phyloP scores from a whole-genome alignment of 2,329 filamentous ascomycete genomes.

The Ceratocystis destructans region DNA sequence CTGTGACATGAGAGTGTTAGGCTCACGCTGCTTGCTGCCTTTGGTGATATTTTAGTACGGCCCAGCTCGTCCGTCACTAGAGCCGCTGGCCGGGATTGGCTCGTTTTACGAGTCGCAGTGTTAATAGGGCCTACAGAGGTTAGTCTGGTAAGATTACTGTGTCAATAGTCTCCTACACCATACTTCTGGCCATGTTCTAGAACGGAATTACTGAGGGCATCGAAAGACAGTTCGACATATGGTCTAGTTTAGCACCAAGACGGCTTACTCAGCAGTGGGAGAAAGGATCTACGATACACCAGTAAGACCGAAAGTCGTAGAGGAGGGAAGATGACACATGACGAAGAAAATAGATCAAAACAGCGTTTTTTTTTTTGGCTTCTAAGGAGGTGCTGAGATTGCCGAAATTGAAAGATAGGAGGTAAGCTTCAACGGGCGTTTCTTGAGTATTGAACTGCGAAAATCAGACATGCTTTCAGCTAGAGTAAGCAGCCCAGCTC shows the following conservation, averaged over 20 bases:
- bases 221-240: neutral
- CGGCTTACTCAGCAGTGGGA: neutral
- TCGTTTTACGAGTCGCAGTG: neutral
- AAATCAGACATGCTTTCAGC: neutral
- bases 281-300: no score
- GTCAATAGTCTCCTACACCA: neutral
- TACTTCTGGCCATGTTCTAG: conserved; percentile 5
- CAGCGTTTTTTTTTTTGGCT: no score
- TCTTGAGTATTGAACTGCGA: neutral
- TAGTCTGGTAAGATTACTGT: neutral
- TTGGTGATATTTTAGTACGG: neutral
- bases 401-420: no score
- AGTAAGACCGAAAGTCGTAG: no score
- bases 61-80: neutral
- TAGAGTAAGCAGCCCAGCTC: neutral
- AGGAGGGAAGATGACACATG: no score
- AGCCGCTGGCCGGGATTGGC: neutral
- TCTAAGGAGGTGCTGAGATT: no score
- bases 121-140: neutral
- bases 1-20: neutral
- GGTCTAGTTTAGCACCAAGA: neutral
- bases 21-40: neutral
- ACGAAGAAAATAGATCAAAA: no score
- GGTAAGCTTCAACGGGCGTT: neutral
- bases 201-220: neutral